Evolutionary conservation across 805 yeast species (phyloP).

Genomic region (Clavispora vitiphila): DNA sequence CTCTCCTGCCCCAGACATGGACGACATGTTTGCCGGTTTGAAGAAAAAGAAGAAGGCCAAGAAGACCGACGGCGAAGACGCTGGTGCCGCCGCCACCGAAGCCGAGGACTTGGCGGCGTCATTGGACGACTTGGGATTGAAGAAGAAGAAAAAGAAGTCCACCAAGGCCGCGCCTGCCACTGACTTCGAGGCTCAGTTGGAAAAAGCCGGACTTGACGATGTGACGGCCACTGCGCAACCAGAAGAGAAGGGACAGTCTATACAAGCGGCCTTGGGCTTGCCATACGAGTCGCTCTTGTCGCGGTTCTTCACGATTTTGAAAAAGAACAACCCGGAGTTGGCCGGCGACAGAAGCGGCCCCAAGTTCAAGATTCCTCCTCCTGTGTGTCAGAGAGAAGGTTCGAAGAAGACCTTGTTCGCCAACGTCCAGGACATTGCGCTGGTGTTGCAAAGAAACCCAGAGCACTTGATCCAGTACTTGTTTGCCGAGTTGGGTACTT

Average conservation of each 20-base stretch:
- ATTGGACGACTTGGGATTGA: conserved; percentile 40
- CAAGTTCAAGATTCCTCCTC: conserved; percentile 96
- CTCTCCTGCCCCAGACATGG: conserved; percentile 33
- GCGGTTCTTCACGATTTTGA: conserved; percentile 81
- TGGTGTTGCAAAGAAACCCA: conserved; percentile 91
- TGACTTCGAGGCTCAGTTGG: conserved; percentile 86
- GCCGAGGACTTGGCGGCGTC: conserved; percentile 31
- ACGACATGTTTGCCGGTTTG: conserved; percentile 67
- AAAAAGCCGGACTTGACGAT: conserved; percentile 80
- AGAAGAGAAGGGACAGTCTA: conserved; percentile 15
- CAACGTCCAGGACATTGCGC: conserved; percentile 90
- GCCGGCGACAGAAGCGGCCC: conserved; percentile 94
- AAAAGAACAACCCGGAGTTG: conserved; percentile 93
- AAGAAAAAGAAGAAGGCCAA: conserved; percentile 50
- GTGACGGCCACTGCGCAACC: conserved; percentile 20
- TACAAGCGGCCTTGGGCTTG: conserved; percentile 47
- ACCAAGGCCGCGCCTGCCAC: conserved; percentile 51
- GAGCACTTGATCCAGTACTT: conserved; percentile 95
- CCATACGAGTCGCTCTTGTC: conserved; percentile 74
- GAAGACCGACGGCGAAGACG: conserved; percentile 8
- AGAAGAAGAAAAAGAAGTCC: conserved; percentile 78
- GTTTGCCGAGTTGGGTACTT: conserved; percentile 98
- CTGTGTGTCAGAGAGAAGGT: conserved; percentile 95
- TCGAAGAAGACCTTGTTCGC: conserved; percentile 93
- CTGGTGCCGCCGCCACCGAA: conserved; percentile 19